Evolutionary conservation across 768 basidiomycete species (phyloP), one percentile per base, ranked within the genome.

Genomic region (Termitomyces sp.): DNA sequence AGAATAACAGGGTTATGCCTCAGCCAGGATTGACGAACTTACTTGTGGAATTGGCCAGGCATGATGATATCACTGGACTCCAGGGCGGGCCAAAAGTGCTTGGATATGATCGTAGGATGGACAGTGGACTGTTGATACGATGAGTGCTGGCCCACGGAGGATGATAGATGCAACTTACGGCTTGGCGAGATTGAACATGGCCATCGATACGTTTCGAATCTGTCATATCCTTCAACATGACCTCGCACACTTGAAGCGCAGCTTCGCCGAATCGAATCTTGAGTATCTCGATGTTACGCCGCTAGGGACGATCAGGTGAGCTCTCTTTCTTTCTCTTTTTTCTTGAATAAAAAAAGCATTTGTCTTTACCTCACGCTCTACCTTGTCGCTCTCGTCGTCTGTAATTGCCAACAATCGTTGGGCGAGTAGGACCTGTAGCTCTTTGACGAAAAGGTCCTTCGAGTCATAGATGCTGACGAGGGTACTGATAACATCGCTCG

Each of bases 391-490:
- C 57, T 88, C 87, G 53, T 91, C 94, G 64, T 94, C 89, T 49
- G 79, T 85, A 49, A 95, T 85, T 0, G 84, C 82, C 50, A 99
- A 76, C 38, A 99, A 74, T 9, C 95, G 81, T 61, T 94, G 91
- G 0, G 95, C 95, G 14, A 99, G 82, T 4, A 97, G 75, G 0
- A 93, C 87, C 70, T 98, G 97, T 35, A 99, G 76, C 71, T 98
- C 97, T 69, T 93, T 96, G 65, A 98, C 84, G 67, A 99, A 98
- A 9, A 98, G 82, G 64, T 98, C 97, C 68, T 94, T 91, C 2
- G 95, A 95, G 69, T 98, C 95, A 66, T 98, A 98, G 64, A 98
- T 98, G 70, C 91, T 94, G 64, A 98, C 95, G 1, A 98, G 85
- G 0, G 96, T 96, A 70, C 93, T 95, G 67, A 98, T 89, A 61